These are phyloP conservation scores for Wickerhamiella spandovensis DNA, from an alignment of 805 yeast genomes.

Conservation along the genomic window DNA sequence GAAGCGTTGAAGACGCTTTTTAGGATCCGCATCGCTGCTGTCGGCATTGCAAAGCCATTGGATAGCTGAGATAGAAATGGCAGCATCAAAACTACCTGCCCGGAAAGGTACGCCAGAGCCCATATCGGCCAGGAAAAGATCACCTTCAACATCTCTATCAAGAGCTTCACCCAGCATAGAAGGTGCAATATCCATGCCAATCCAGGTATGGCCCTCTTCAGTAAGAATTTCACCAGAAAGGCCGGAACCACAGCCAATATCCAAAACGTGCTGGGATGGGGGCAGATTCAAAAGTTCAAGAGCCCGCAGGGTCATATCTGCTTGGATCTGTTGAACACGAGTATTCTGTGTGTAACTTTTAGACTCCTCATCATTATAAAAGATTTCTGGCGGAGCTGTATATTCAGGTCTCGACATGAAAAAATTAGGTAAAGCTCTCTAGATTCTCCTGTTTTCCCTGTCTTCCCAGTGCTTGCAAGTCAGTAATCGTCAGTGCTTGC, in stretches of 20 bases:
- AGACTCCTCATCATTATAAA: conserved; percentile 84
- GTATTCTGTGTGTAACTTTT: conserved; percentile 81
- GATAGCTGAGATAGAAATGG: conserved; percentile 84
- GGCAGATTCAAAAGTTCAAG: conserved; percentile 72
- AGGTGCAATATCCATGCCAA: conserved; percentile 93
- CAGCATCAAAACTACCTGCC: conserved; percentile 94
- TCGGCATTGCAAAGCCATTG: conserved; percentile 99
- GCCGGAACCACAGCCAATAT: conserved; percentile 96
- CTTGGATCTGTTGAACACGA: conserved; percentile 97
- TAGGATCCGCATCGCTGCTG: conserved; percentile 67
- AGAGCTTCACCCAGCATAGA: conserved; percentile 91
- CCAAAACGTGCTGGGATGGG: conserved; percentile 55
- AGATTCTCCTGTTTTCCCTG: too few species aligned
- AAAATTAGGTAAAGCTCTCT: not conserved
- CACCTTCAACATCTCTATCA: conserved; percentile 89
- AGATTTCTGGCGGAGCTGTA: conserved; percentile 91
- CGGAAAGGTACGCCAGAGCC: conserved; percentile 91
- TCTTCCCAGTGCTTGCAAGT: too few species aligned
- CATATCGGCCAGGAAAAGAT: conserved; percentile 79
- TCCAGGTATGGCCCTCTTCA: conserved; percentile 90
- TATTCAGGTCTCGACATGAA: conserved; percentile 91
- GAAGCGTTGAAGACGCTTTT: conserved; percentile 61
- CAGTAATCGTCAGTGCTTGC: too few species aligned
- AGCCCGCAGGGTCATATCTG: conserved; percentile 92
- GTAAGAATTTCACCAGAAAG: conserved; percentile 85